Evolutionary conservation across 139 green algal genomes (phyloP).

Genomic region (Pleodorina starrii): DNA sequence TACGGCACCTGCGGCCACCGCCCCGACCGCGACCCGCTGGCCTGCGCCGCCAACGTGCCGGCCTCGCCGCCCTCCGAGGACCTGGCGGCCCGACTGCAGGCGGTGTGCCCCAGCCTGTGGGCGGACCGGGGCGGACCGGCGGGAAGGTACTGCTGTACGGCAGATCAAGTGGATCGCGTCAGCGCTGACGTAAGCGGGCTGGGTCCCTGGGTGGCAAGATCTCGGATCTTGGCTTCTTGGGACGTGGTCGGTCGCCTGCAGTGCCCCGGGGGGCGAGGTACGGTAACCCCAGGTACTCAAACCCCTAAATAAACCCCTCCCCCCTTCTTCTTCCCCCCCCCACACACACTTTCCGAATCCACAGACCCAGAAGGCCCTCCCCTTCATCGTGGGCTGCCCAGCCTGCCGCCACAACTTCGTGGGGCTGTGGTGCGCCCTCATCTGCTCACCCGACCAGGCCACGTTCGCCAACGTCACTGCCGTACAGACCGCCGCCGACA

Average conservation of each 20-base stretch:
- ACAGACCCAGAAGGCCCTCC: conserved; percentile 75
- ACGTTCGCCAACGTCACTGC: conserved; percentile 87
- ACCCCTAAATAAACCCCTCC: too few relatives aligned
- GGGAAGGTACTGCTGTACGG: conserved; percentile 83
- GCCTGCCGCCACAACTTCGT: conserved; percentile 94
- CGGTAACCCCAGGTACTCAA: too few relatives aligned
- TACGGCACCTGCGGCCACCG: conserved; percentile 77
- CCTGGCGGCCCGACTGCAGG: conserved; percentile 53
- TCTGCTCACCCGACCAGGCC: conserved; percentile 86
- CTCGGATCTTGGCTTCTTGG: too few relatives aligned
- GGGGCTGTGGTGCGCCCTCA: conserved; percentile 84
- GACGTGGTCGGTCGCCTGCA: too few relatives aligned
- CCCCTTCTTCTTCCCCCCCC: neutral
- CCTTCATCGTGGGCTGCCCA: conserved; percentile 90
- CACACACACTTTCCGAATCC: neutral
- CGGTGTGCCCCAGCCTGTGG: conserved; percentile 81
- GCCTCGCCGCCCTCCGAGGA: conserved; percentile 55
- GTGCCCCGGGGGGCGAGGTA: too few relatives aligned
- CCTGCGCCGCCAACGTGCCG: conserved; percentile 74
- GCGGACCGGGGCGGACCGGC: conserved; percentile 50
- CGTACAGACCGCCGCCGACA: conserved; percentile 66
- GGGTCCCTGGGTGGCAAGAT: too few relatives aligned
- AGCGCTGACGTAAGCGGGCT: conserved; percentile 65
- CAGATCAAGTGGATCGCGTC: conserved; percentile 84
- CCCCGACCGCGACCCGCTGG: conserved; percentile 75